Conservation (phyloP, 495 filamentous ascomycete species). For the Neurospora sublineolata region DNA sequence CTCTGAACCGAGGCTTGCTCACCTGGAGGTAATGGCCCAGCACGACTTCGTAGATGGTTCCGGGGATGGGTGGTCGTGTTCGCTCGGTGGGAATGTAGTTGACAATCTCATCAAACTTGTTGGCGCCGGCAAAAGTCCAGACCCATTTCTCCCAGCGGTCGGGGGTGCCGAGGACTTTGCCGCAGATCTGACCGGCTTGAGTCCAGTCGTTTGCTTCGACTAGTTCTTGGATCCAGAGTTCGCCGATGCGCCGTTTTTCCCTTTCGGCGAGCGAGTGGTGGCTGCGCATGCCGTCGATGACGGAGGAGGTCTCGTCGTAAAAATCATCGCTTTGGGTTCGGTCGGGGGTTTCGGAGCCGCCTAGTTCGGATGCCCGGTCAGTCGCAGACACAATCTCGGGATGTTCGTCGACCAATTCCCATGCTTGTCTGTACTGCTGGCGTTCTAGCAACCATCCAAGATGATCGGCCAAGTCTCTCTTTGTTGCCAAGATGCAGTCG, state of each 20-base stretch:
- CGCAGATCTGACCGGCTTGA: slow-evolving; percentile 63
- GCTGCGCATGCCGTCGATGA: slow-evolving; percentile 38
- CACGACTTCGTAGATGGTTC: slow-evolving; percentile 74
- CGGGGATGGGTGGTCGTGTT: slow-evolving; percentile 66
- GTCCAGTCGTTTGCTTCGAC: slow-evolving; percentile 62
- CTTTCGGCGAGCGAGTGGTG: slow-evolving; percentile 63
- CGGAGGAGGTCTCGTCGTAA: slow-evolving; percentile 63
- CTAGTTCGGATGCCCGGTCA: slow-evolving; percentile 15
- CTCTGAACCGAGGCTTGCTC: slow-evolving; percentile 55
- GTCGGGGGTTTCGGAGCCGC: slow-evolving; percentile 27
- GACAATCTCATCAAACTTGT: slow-evolving; percentile 81
- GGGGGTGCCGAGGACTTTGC: slow-evolving; percentile 67
- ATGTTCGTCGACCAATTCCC: slow-evolving; percentile 76
- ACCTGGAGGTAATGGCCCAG: slow-evolving; percentile 72
- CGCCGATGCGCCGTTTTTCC: slow-evolving; percentile 86
- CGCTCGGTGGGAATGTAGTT: slow-evolving; percentile 64
- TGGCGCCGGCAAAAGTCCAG: slow-evolving; percentile 72
- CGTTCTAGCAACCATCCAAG: slow-evolving; percentile 73
- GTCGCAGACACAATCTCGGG: slow-evolving; percentile 52
- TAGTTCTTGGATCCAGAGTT: slow-evolving; percentile 82
- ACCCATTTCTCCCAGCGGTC: slow-evolving; percentile 91
- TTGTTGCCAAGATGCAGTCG: slow-evolving; percentile 80
- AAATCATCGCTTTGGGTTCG: slow-evolving; percentile 53
- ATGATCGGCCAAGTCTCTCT: slow-evolving; percentile 74
- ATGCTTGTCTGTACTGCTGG: slow-evolving; percentile 69